Evolutionary conservation across 805 yeast species (phyloP).

Genomic region (Wickerhamiella parazyma): DNA sequence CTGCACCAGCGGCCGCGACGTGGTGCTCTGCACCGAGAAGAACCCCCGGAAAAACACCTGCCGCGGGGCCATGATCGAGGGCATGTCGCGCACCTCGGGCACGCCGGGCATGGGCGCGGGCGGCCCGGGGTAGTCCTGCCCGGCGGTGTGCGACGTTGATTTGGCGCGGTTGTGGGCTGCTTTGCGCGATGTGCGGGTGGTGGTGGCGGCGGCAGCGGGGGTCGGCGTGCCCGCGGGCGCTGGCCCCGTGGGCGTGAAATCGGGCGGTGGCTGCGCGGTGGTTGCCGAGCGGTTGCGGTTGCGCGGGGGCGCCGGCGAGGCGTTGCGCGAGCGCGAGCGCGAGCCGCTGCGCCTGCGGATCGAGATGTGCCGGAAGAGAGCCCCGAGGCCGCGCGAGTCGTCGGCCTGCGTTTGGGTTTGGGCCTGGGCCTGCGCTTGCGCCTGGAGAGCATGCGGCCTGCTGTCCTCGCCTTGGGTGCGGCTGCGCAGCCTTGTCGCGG

Average conservation of each 20-base stretch:
- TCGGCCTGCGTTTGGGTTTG: too few relatives aligned
- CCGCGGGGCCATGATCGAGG: slow-evolving; percentile 84
- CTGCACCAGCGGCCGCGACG: slow-evolving; percentile 80
- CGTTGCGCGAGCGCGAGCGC: not conserved
- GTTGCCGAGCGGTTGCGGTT: slow-evolving; percentile 9
- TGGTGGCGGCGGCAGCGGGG: not conserved
- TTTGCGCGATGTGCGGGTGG: not conserved
- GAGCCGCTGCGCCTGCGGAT: slow-evolving; percentile 11
- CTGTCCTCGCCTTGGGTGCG: slow-evolving; percentile 6
- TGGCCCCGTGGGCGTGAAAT: not conserved
- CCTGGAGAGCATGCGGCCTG: slow-evolving; percentile 4
- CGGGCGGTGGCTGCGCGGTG: slow-evolving; percentile 4
- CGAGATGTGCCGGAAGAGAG: slow-evolving; percentile 17
- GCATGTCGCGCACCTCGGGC: slow-evolving; percentile 54
- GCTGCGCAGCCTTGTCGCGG: slow-evolving; percentile 3
- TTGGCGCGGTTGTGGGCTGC: slow-evolving; percentile 1
- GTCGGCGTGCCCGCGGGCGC: not conserved
- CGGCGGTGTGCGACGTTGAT: slow-evolving; percentile 11
- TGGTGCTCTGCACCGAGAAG: slow-evolving; percentile 87
- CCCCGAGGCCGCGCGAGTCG: slow-evolving; percentile 4
- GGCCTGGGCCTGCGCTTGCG: not conserved
- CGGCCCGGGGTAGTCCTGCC: slow-evolving; percentile 7
- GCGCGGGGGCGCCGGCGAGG: slow-evolving; percentile 4
- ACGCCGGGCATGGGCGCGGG: not conserved
- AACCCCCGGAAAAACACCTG: slow-evolving; percentile 86